These are phyloP conservation scores for Coprinopsis cinerea DNA, from an alignment of 768 basidiomycete species.

Conservation along the genomic window DNA sequence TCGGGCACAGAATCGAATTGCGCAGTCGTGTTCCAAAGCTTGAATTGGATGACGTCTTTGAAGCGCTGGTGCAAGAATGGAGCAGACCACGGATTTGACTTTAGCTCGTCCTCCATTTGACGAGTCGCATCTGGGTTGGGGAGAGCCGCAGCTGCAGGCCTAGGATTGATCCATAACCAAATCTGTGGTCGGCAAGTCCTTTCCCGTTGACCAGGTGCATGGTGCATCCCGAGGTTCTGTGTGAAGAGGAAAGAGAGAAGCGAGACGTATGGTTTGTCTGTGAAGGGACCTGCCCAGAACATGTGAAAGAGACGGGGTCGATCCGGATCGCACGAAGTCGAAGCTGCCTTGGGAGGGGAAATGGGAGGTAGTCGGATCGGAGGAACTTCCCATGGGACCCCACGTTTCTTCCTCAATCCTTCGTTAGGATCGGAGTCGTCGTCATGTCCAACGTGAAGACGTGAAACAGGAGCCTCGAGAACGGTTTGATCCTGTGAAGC, in stretches of 20 bases:
- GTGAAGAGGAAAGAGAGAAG: constrained; percentile 93
- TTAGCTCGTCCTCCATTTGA: constrained; percentile 82
- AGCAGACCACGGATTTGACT: constrained; percentile 86
- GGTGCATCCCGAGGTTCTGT: constrained; percentile 84
- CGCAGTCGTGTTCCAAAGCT: constrained; percentile 97
- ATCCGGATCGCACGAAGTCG: constrained; percentile 70
- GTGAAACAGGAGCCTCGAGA: too few relatives aligned
- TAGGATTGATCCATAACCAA: constrained; percentile 98
- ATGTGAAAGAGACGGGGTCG: constrained; percentile 92
- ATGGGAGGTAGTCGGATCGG: constrained; percentile 44
- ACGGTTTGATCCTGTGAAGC: too few relatives aligned
- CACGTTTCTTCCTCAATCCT: constrained; percentile 47
- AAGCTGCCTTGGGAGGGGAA: constrained; percentile 48
- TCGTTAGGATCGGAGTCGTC: constrained; percentile 30
- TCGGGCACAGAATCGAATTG: constrained; percentile 91
- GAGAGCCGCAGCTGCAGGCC: constrained; percentile 78
- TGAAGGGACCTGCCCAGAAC: constrained; percentile 99
- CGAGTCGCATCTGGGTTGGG: constrained; percentile 76
- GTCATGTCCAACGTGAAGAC: constrained; percentile 29
- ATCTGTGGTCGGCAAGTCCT: constrained; percentile 80
- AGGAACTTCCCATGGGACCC: constrained; percentile 56
- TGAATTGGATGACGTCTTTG: constrained; percentile 89
- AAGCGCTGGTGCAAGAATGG: constrained; percentile 93
- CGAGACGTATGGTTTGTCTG: constrained; percentile 96
- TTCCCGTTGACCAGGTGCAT: constrained; percentile 43